A percentile compares a stretch with the other conserved stretches of the same genome.
phyloP scores from a whole-genome alignment of 2,329 filamentous ascomycete species.

The Teratosphaeria viscida region DNA sequence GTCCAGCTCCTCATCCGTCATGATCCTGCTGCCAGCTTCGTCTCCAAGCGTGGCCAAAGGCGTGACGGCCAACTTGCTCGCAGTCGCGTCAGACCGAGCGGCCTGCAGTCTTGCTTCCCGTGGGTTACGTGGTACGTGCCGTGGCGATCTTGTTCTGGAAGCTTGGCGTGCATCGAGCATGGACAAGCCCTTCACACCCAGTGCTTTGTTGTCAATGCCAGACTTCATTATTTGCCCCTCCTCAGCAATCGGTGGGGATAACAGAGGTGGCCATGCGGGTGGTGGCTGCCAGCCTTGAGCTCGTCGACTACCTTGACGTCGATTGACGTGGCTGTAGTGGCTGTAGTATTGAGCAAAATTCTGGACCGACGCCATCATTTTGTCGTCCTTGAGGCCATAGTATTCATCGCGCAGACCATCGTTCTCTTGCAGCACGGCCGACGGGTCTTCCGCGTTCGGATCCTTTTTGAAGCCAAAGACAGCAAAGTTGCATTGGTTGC shows the following conservation, averaged over 20 bases:
- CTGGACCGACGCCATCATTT: constrained; percentile 96
- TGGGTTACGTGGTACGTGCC: neutral
- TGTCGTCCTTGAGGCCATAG: constrained; percentile 88
- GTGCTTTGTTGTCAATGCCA: constrained; percentile 13
- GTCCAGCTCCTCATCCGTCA: constrained; percentile 46
- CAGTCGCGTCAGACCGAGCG: neutral
- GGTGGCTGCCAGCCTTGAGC: constrained; percentile 20
- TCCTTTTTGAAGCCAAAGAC: constrained; percentile 94
- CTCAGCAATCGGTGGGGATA: constrained; percentile 12
- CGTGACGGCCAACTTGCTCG: constrained; percentile 4
- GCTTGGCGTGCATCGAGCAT: constrained; percentile 1
- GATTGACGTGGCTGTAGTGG: constrained; percentile 15
- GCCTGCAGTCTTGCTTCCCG: neutral
- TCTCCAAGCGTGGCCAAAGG: constrained; percentile 9
- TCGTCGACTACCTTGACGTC: constrained; percentile 17
- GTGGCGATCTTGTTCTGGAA: neutral
- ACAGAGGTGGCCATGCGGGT: constrained; percentile 22
- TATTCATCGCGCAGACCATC: constrained; percentile 71
- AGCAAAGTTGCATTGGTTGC: constrained; percentile 93
- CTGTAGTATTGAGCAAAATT: constrained; percentile 87
- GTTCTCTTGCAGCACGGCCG: constrained; percentile 24
- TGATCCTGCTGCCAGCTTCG: constrained; percentile 29
- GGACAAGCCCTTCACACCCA: neutral
- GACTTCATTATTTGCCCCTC: constrained; percentile 10
- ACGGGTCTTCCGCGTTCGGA: constrained; percentile 38